A percentile compares a stretch with the other conserved stretches of the same genome.
These are phyloP conservation scores for Aspergillus sp. DNA, from an alignment of 2,329 filamentous ascomycete species.

Conservation along the genomic window DNA sequence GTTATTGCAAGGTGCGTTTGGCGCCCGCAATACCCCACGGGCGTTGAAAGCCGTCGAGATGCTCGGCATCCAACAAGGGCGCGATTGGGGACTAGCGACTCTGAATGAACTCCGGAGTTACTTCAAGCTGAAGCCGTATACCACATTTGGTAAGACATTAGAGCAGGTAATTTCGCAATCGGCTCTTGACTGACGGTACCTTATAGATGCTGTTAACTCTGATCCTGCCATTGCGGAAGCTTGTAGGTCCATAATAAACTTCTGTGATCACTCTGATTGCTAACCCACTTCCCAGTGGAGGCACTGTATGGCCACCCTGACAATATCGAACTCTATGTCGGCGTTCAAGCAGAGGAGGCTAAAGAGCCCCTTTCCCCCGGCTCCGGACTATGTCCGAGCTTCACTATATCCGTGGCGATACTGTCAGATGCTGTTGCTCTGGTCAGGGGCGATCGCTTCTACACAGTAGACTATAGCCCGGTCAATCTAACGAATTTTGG, in stretches of 20 bases:
- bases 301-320: constrained; percentile 6
- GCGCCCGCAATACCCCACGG: constrained; percentile 3
- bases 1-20: constrained; percentile 3
- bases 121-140: constrained; percentile 9
- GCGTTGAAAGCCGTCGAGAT: constrained; percentile 7
- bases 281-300: constrained; percentile 1
- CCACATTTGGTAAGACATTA: constrained; percentile 4
- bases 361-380: constrained; percentile 6
- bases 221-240: constrained; percentile 2
- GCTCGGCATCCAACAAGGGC: constrained; percentile 7
- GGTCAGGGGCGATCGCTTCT: constrained; percentile 8
- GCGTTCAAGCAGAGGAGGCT: constrained; percentile 7
- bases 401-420: constrained; percentile 7
- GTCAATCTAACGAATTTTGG: constrained; percentile 7
- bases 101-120: constrained; percentile 7
- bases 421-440: constrained; percentile 6
- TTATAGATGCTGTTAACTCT: constrained; percentile 4
- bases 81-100: constrained; percentile 2
- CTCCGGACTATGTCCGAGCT: constrained; percentile 6
- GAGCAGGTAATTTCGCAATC: neutral
- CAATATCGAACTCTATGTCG: constrained; percentile 7
- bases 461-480: constrained; percentile 7
- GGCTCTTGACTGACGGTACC: neutral
- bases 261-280: neutral
- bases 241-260: neutral